Conservation (phyloP, 805 yeast species). For the Metschnikowia continentalis region DNA sequence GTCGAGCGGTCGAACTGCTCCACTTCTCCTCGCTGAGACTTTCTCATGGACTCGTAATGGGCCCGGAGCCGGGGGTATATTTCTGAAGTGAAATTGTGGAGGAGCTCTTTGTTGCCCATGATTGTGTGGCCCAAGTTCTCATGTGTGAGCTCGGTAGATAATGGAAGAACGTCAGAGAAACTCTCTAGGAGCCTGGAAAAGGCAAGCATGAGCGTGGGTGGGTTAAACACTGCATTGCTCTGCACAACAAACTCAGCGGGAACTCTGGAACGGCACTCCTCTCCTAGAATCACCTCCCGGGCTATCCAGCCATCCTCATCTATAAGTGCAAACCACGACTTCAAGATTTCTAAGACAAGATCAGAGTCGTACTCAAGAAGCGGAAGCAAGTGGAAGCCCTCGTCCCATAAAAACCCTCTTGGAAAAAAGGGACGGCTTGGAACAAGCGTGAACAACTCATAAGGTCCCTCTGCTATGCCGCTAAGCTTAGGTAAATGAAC, state of each 20-base stretch:
- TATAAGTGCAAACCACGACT: constrained; percentile 83
- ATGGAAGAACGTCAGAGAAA: not conserved
- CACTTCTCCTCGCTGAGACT: constrained; percentile 71
- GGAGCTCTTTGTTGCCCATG: constrained; percentile 53
- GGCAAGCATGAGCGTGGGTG: constrained; percentile 85
- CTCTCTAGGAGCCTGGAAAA: constrained; percentile 52
- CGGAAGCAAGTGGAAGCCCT: constrained; percentile 89
- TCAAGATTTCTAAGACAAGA: constrained; percentile 69
- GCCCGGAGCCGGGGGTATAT: constrained; percentile 72
- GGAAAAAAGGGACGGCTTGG: constrained; percentile 96
- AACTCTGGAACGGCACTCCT: constrained; percentile 83
- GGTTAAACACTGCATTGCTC: constrained; percentile 87
- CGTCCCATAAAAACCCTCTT: constrained; percentile 98
- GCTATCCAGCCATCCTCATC: constrained; percentile 97
- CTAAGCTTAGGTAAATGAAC: constrained; percentile 30
- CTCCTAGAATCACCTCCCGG: constrained; percentile 89
- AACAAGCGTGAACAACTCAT: constrained; percentile 71
- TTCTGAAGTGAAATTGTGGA: constrained; percentile 52
- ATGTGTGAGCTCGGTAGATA: constrained; percentile 3
- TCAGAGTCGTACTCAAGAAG: constrained; percentile 80
- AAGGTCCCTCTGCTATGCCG: constrained; percentile 71
- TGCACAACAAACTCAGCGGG: constrained; percentile 82
- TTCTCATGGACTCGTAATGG: constrained; percentile 83
- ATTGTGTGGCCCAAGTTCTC: constrained; percentile 48
- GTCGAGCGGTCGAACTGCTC: constrained; percentile 61